A percentile compares a stretch with the other conserved stretches of the same genome.
These are phyloP conservation scores for Pleurozium schreberi DNA, from an alignment of 225 moss, liverwort and hornwort genomes.

Conservation along the genomic window DNA sequence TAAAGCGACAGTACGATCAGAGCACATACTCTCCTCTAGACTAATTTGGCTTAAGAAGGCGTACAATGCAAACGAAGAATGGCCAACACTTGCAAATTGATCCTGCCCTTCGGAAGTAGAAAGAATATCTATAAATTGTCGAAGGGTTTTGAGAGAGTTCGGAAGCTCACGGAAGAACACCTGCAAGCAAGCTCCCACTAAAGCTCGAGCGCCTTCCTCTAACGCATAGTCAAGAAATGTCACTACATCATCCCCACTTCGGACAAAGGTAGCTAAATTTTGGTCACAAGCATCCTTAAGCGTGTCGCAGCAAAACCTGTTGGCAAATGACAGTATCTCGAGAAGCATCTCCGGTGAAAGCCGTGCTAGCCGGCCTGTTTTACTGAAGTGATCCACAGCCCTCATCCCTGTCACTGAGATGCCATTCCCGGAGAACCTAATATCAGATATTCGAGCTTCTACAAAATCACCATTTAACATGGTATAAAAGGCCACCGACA, in stretches of 20 bases:
- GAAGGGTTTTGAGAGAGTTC: conserved; percentile 46
- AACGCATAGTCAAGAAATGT: conserved; percentile 76
- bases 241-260: conserved; percentile 58
- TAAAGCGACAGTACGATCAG: conserved; percentile 68
- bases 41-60: conserved; percentile 88
- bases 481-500: conserved; percentile 75
- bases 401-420: conserved; percentile 77
- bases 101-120: conserved; percentile 55
- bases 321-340: conserved; percentile 79
- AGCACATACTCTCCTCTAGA: conserved; percentile 85
- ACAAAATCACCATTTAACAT: conserved; percentile 90
- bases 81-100: conserved; percentile 60
- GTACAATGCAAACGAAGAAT: conserved; percentile 80
- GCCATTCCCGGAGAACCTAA: conserved; percentile 80
- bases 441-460: conserved; percentile 67
- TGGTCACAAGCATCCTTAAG: conserved; percentile 86
- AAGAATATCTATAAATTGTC: conserved; percentile 51
- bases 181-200: conserved; percentile 80
- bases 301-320: conserved; percentile 87
- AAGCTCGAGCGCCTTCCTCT: conserved; percentile 65
- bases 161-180: conserved; percentile 95
- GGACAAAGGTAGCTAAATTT: conserved; percentile 62
- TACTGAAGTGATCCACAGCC: conserved; percentile 90
- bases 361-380: conserved; percentile 51
- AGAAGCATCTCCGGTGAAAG: conserved; percentile 72